Base-by-base conservation (phyloP, 2,329 filamentous ascomycete species). In the Neoascochyta sp. region DNA sequence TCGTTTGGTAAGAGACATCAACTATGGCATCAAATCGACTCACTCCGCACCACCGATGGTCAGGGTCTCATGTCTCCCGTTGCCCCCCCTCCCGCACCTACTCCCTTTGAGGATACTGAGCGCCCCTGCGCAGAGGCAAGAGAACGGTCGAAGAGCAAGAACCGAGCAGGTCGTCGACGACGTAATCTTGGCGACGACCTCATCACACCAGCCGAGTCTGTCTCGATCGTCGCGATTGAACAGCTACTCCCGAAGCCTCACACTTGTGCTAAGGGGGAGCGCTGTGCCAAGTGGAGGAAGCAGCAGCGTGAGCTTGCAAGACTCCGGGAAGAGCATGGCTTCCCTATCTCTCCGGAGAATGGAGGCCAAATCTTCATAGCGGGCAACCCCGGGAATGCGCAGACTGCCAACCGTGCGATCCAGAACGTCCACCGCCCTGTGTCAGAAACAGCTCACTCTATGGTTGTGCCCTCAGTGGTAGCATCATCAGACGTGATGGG, bases 401-500 rank as follows among this genome's bases (percentile, higher is more conserved):
- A 73, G 35, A 86, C 81, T 18, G 70, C 73, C 5, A 54, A 58
- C 16, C 75, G 78, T 43, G 72, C 73, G 17, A 55, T 73, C 33
- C 57, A 69, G 64, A 53, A 71, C 53, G 49, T 78, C 70, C 62
- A 75, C 43, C 78, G 83, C 23, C 84, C 86, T 8, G 70, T 80
- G 15, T 90, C 86, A 5, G 83, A 92, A 47, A 77, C 77, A 12
- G 76, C 83, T 3, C 85, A 84, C 7, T 52, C 49, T 17, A 32
- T 45, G 9, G 31, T 52, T 10, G 49, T 46, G 10, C 49, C 49
- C 9, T 95, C 89, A 2, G 74, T 95, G 7, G 82, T 94, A 29
- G 90, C 89, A 15, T 95, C 90, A 1, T 95, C 89, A 1, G 90
- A 95, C 62, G 75, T 93, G 8, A 74, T 96, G 41, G 89, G 88